Conservation (phyloP, 2,329 filamentous ascomycete genomes). For the Aphanoascus verrucosus region DNA sequence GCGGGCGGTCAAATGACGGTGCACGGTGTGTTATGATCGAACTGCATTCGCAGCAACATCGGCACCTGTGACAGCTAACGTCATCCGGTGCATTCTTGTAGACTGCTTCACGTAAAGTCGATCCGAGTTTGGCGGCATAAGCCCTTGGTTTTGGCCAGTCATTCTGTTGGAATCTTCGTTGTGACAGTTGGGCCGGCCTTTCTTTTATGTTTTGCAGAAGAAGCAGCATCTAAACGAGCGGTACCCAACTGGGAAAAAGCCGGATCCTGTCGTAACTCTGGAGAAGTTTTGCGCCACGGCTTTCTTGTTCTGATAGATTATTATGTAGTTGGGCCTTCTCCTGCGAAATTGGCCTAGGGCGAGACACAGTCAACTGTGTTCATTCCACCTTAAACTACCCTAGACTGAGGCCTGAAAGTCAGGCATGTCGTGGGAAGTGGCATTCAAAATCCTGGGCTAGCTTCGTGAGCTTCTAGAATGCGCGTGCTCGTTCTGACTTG, state of each 20-base stretch:
- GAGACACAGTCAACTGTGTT: neutral
- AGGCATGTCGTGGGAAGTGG: neutral
- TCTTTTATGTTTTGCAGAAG: neutral
- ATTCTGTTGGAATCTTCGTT: neutral
- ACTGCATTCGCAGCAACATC: constrained; percentile 1
- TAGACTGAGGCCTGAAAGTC: neutral
- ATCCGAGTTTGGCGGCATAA: neutral
- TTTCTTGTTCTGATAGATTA: too few species aligned
- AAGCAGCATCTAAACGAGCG: too few species aligned
- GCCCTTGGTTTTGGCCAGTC: neutral
- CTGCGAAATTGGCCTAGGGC: constrained; percentile 1
- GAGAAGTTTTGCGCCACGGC: too few species aligned
- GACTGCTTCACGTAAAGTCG: neutral
- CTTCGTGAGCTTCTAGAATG: constrained; percentile 10
- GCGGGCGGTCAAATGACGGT: constrained; percentile 3
- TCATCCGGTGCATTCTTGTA: neutral
- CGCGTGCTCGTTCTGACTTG: constrained; percentile 2
- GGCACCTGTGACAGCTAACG: constrained; percentile 2
- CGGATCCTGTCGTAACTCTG: too few species aligned
- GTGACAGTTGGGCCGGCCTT: neutral
- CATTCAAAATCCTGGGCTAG: neutral
- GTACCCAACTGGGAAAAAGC: too few species aligned
- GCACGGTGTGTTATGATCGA: neutral
- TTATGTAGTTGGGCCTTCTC: neutral
- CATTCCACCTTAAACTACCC: neutral